A percentile compares a stretch with the other conserved stretches of the same genome.
Conservation (phyloP, 2,329 filamentous ascomycete species). For the Exophiala calicioides region DNA sequence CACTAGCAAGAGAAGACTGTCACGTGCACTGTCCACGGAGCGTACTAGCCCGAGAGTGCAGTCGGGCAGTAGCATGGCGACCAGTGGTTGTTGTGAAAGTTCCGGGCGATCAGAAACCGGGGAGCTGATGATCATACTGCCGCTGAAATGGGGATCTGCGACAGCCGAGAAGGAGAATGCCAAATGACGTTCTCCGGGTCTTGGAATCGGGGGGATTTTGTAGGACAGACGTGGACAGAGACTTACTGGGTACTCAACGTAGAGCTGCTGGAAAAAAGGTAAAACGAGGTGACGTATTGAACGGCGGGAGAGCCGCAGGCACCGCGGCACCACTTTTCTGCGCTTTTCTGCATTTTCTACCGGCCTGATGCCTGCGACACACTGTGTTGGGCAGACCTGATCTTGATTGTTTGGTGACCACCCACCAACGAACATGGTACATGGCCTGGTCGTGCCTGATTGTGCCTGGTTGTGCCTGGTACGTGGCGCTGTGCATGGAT, state of each 20-base stretch:
- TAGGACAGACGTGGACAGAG: slow-evolving; percentile 5
- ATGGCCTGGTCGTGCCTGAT: no score
- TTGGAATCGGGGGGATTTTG: slow-evolving; percentile 1
- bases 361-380: neutral
- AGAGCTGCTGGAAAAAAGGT: slow-evolving; percentile 1
- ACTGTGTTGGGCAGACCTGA: neutral
- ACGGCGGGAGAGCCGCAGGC: neutral
- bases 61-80: no score
- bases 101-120: slow-evolving; percentile 14
- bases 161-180: neutral
- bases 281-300: slow-evolving; percentile 13
- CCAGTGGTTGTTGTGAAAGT: no score
- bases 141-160: neutral
- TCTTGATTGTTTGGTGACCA: neutral
- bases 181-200: slow-evolving; percentile 11
- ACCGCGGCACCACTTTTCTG: neutral
- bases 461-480: no score
- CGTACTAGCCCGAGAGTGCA: no score
- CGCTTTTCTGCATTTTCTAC: neutral
- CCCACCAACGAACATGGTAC: no score
- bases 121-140: neutral
- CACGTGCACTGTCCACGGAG: no score
- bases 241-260: neutral
- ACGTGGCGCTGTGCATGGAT: no score
- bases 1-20: no score